phyloP scores from a whole-genome alignment of 352 stramenopile genomes.

The Pythium folliculosum region DNA sequence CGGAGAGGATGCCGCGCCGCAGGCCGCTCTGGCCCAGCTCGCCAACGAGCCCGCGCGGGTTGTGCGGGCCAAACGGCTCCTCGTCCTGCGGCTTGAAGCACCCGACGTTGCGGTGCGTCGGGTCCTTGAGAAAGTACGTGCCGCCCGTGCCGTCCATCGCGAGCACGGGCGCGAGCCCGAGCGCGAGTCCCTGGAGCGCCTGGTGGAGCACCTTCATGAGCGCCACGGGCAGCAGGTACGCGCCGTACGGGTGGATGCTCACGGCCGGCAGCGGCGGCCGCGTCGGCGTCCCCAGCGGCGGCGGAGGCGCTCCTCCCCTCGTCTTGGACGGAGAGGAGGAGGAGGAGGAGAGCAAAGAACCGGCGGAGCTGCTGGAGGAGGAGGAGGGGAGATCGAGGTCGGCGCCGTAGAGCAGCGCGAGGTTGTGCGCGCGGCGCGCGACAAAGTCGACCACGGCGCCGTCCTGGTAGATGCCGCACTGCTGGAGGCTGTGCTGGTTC shows the following conservation, averaged over 20 bases:
- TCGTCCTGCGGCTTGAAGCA: conserved; percentile 99
- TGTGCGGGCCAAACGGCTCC: conserved; percentile 97
- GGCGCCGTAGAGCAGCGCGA: conserved; percentile 45
- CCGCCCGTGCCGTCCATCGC: conserved; percentile 96
- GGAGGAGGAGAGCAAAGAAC: background rate
- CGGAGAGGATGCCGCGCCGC: conserved; percentile 93
- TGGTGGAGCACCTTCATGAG: conserved; percentile 87
- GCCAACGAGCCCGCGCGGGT: conserved; percentile 93
- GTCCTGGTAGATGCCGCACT: conserved; percentile 85
- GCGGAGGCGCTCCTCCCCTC: no score
- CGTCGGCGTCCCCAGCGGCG: conserved; percentile 20
- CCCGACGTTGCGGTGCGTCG: conserved; percentile 91
- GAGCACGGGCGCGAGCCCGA: conserved; percentile 91
- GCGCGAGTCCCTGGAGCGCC: conserved; percentile 87
- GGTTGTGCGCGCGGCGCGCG: conserved; percentile 56
- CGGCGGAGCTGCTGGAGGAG: conserved; percentile 1
- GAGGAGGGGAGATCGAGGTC: background rate
- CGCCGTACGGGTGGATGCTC: conserved; percentile 80
- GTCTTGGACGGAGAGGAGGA: background rate
- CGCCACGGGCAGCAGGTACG: conserved; percentile 67
- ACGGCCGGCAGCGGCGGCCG: conserved; percentile 55
- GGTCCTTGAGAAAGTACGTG: conserved; percentile 97
- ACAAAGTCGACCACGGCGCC: conserved; percentile 81
- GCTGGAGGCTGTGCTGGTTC: conserved; percentile 80
- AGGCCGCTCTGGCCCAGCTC: conserved; percentile 77